phyloP scores from a whole-genome alignment of 192 early-diverging fungal species.

The Coemansia reversa region DNA sequence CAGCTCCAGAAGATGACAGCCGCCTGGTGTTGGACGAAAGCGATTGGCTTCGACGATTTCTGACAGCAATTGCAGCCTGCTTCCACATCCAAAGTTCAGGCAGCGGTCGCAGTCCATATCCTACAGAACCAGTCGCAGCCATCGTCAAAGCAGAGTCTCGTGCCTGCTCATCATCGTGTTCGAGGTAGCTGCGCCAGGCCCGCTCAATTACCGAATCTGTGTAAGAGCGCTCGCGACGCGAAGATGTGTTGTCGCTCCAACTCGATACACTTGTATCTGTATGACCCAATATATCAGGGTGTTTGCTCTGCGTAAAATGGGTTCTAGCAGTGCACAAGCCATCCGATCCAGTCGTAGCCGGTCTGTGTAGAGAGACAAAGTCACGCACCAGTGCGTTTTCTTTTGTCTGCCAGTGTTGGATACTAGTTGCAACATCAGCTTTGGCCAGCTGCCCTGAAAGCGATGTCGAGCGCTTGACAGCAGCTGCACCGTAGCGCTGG shows the following conservation, averaged over 20 bases:
- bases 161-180: constrained; percentile 28
- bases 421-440: neutral
- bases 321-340: neutral
- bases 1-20: neutral
- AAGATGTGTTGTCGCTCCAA: constrained; percentile 25
- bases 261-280: constrained; percentile 5
- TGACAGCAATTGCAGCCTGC: constrained; percentile 48
- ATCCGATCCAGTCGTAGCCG: constrained; percentile 1
- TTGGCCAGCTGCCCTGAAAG: neutral
- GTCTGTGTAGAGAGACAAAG: neutral
- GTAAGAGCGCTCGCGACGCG: constrained; percentile 50
- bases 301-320: neutral
- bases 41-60: constrained; percentile 50
- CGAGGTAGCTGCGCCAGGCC: constrained; percentile 48
- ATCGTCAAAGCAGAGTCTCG: constrained; percentile 21
- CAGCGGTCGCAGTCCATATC: constrained; percentile 24
- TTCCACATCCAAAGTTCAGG: constrained; percentile 55
- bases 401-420: neutral
- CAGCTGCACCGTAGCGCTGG: constrained; percentile 6
- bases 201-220: constrained; percentile 45
- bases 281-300: neutral
- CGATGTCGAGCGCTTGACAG: neutral
- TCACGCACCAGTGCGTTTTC: neutral
- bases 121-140: constrained; percentile 13
- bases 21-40: constrained; percentile 12